Evolutionary conservation across 208 protist genomes (phyloP), one percentile per base, ranked within the genome.

Genomic region (Strigomonas culicis): DNA sequence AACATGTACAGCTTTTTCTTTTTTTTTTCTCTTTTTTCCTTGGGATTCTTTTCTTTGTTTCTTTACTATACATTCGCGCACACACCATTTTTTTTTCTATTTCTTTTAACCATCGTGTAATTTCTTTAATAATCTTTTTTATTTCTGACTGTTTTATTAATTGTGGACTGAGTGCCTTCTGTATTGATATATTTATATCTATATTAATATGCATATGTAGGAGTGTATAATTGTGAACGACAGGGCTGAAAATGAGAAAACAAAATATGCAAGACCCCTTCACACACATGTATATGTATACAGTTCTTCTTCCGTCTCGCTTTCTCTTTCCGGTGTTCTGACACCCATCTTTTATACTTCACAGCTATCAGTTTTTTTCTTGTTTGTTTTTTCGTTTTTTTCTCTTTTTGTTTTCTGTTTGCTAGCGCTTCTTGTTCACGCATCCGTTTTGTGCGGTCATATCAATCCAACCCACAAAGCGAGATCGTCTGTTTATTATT

Each of bases 201-300:
- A 62, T 25, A 67, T n/a, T 68, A 44, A 66, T 62, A 74, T 53
- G 21, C 34, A 59, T 59, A 60, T 59, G 39, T 22, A 59, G 39
- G 21, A 6, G 27, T 60, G 43, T 4, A 17, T 22, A n/a, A n/a
- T n/a, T n/a, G n/a, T n/a, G n/a, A n/a, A n/a, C n/a, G n/a, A n/a
- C n/a, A n/a, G n/a, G n/a, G n/a, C n/a, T n/a, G n/a, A n/a, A n/a
- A n/a, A n/a, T n/a, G n/a, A n/a, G n/a, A n/a, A n/a, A n/a, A n/a
- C n/a, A n/a, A n/a, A n/a, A n/a, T n/a, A n/a, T n/a, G n/a, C n/a
- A n/a, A n/a, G n/a, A n/a, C n/a, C n/a, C n/a, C n/a, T n/a, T n/a
- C n/a, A n/a, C n/a, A n/a, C n/a, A n/a, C n/a, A n/a, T n/a, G n/a
- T n/a, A n/a, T n/a, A n/a, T n/a, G n/a, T n/a, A n/a, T n/a, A n/a